Percentiles rank a stretch among this genome's conserved stretches.
phyloP scores from a whole-genome alignment of 345 rosid genomes.

The Citrus sinensis region DVS_A1.0 CM039169.1:27541001-27541500 shows the following conservation, averaged over 20 bases:
- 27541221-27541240: neutral
- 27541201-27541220: neutral
- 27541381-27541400: neutral
- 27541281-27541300: neutral
- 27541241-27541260: neutral
- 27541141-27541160: neutral
- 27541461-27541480: neutral
- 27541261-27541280: neutral
- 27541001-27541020: slow-evolving; percentile 70
- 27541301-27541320: neutral
- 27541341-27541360: neutral
- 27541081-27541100: slow-evolving; percentile 5
- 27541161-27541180: neutral
- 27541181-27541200: neutral
- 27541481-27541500: neutral
- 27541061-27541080: slow-evolving; percentile 23
- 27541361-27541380: neutral
- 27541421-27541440: neutral
- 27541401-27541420: neutral
- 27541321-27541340: neutral
- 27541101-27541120: neutral
- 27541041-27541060: slow-evolving; percentile 72
- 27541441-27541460: neutral
- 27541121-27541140: neutral
- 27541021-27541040: slow-evolving; percentile 89